Evolutionary conservation across 2,329 filamentous ascomycete genomes (phyloP), one percentile per base, ranked within the genome.

Genomic region (Aspergillus oerlinghausenensis): DNA sequence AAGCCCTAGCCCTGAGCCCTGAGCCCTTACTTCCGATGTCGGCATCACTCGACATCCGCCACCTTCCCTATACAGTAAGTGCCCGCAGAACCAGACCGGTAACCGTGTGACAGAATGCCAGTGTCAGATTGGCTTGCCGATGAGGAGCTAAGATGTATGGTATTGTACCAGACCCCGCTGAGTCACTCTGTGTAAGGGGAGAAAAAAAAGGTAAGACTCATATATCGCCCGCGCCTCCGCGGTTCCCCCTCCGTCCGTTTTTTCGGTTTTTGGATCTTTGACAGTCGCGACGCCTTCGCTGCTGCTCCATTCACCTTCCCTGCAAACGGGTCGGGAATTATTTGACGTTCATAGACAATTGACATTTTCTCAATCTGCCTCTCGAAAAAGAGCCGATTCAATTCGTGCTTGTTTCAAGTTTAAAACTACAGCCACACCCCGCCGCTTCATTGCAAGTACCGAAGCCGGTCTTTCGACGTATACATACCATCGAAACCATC

Each of bases 251-350:
- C 42, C 51, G 59, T 57, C 59, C 45, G 57, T 62, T 55, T 64
- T 65, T 63, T 63, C 62, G 62, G 61, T 57, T 66, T 66, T 66
- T 64, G 61, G 60, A 54, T 64, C 58, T 65, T 65, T 65, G 63
- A 66, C 64, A 58, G 64, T 64, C 55, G 64, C 64, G 64, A 64
- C 47, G 21, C 58, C 60, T 63, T 66, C 63, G 63, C 63, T 53
- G 58, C 64, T 64, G 64, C 62, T 66, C 64, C 64, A 61, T 59
- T 58, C 58, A 55, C 51, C 57, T 56, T 38, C 35, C 28, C 52
- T 53, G 9, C 17, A n/a, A n/a, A 10, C 29, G 45, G 48, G 29
- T 49, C 11, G 43, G 19, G 43, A 47, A 47, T 47, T 26, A 47
- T 47, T 25, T 47, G 4, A 47, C 19, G 21, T 1, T 47, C 21